Conservation (phyloP, 192 early-diverging fungal species). For the Entomortierella beljakovae region DNA sequence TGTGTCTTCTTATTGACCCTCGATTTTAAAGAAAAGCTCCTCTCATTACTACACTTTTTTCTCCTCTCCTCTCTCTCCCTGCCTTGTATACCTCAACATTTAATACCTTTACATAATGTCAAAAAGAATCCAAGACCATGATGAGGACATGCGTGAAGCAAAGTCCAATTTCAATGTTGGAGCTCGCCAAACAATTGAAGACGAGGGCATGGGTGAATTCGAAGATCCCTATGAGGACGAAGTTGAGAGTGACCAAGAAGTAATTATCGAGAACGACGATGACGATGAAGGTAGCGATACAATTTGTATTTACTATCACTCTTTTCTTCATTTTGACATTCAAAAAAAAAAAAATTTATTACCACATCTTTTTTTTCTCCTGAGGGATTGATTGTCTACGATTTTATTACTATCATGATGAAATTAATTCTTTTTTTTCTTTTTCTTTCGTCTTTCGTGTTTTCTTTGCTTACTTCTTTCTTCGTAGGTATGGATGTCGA, state of each 20-base stretch:
- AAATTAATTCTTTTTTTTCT: neutral
- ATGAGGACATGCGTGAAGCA: conserved; percentile 56
- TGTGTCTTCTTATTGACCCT: neutral
- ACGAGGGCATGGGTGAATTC: conserved; percentile 87
- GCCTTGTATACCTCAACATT: neutral
- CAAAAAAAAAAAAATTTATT: no score
- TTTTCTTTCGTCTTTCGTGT: neutral
- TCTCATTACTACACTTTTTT: neutral
- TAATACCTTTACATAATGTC: conserved; percentile 35
- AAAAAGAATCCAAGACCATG: conserved; percentile 44
- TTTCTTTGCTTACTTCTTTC: neutral
- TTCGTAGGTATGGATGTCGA: conserved; percentile 46
- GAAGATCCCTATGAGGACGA: conserved; percentile 96
- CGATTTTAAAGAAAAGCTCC: neutral
- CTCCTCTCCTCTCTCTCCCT: neutral
- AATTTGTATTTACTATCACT: neutral
- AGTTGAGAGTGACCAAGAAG: conserved; percentile 77
- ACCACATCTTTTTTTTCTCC: no score
- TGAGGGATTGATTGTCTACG: neutral
- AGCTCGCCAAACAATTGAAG: conserved; percentile 41
- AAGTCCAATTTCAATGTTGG: conserved; percentile 48
- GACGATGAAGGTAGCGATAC: conserved; percentile 22
- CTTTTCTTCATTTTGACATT: neutral
- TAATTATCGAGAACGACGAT: conserved; percentile 67
- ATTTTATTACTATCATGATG: neutral